Evolutionary conservation across 2,329 filamentous ascomycete species (phyloP).

Genomic region (Monilinia fructicola): DNA sequence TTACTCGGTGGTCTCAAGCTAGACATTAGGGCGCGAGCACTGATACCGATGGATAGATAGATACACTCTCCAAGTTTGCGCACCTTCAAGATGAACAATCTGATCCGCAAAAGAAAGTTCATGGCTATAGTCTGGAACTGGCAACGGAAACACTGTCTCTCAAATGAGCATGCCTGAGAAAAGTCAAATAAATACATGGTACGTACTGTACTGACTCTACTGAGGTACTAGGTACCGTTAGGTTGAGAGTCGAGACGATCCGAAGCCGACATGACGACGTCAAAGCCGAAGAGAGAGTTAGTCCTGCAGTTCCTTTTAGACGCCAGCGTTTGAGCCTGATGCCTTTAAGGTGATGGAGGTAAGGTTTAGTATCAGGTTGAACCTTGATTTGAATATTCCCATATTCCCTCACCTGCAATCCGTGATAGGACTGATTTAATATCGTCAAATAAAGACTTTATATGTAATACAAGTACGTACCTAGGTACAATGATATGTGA

Average conservation of each 20-base stretch:
- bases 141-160: conserved; percentile 11
- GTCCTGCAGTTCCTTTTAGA: neutral
- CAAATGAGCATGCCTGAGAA: conserved; percentile 2
- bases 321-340: conserved; percentile 12
- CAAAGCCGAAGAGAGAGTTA: neutral
- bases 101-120: conserved; percentile 13
- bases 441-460: neutral
- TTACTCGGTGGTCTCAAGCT: conserved; percentile 16
- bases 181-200: neutral
- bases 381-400: neutral
- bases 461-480: no score
- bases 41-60: neutral
- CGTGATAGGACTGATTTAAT: neutral
- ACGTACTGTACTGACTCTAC: no score
- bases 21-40: neutral
- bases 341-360: neutral
- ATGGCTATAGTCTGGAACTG: neutral
- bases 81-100: neutral
- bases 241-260: conserved; percentile 5
- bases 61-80: neutral
- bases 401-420: no score
- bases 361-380: conserved; percentile 10
- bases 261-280: neutral
- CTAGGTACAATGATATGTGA: no score
- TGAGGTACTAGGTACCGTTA: no score